phyloP scores from a whole-genome alignment of 2,329 filamentous ascomycete genomes.

The Colletotrichum tabaci region DNA sequence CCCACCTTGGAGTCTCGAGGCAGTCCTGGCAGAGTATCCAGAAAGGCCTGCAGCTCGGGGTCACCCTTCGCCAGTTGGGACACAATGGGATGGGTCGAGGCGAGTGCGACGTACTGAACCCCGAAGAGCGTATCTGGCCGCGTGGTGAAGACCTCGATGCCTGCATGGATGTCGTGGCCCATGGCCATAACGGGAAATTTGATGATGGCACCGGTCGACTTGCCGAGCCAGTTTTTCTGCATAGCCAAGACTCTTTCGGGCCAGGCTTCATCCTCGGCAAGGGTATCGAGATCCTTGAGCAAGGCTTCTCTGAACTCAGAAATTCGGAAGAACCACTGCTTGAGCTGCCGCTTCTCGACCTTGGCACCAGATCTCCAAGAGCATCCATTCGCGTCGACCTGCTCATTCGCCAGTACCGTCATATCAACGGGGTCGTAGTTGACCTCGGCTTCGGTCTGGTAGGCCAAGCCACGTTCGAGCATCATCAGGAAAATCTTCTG shows the following conservation, averaged over 20 bases:
- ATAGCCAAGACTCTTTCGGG: slow-evolving; percentile 86
- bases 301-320: slow-evolving; percentile 83
- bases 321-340: slow-evolving; percentile 93
- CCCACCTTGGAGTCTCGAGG: slow-evolving; percentile 74
- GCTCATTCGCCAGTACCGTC: slow-evolving; percentile 92
- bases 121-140: slow-evolving; percentile 90
- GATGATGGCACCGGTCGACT: slow-evolving; percentile 80
- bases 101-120: slow-evolving; percentile 87
- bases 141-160: slow-evolving; percentile 85
- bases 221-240: slow-evolving; percentile 92
- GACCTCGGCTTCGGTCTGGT: slow-evolving; percentile 86
- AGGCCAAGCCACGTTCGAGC: slow-evolving; percentile 81
- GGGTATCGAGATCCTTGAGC: slow-evolving; percentile 77
- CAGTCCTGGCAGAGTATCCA: slow-evolving; percentile 72
- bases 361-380: slow-evolving; percentile 92
- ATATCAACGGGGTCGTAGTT: slow-evolving; percentile 94
- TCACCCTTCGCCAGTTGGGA: slow-evolving; percentile 71
- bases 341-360: slow-evolving; percentile 83
- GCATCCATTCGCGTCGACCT: slow-evolving; percentile 87
- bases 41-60: slow-evolving; percentile 75
- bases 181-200: slow-evolving; percentile 74
- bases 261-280: slow-evolving; percentile 78
- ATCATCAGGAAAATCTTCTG: slow-evolving; percentile 88
- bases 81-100: slow-evolving; percentile 80
- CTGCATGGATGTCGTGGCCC: slow-evolving; percentile 57